Evolutionary conservation across 2,329 filamentous ascomycete species (phyloP).

Genomic region (Curvularia eragrostidis): DNA sequence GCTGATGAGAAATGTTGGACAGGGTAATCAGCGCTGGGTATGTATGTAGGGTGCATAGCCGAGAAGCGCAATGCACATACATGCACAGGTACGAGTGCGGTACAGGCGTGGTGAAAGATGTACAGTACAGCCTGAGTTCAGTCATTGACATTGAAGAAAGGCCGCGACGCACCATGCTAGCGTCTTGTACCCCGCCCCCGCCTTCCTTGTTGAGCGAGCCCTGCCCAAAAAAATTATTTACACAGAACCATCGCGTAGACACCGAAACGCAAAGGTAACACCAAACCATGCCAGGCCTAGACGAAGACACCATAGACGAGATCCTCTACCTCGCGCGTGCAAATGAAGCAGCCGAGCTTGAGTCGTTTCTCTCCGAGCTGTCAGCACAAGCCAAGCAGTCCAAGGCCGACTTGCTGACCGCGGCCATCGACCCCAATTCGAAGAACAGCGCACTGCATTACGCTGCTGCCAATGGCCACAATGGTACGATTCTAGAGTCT

Average conservation of each 20-base stretch:
- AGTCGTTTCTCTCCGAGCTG: conserved; percentile 64
- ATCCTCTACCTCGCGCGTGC: conserved; percentile 84
- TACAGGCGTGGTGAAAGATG: background rate
- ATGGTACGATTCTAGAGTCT: conserved; percentile 60
- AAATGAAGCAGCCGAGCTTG: conserved; percentile 76
- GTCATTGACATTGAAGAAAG: background rate
- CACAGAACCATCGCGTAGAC: conserved; percentile 3
- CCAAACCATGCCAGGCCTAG: conserved; percentile 35
- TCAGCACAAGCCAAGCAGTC: conserved; percentile 66
- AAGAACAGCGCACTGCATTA: conserved; percentile 87
- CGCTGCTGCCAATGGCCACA: conserved; percentile 87
- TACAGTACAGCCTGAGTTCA: conserved; percentile 8
- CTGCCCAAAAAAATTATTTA: conserved; percentile 24
- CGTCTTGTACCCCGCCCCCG: conserved; percentile 24
- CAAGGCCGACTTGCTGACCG: conserved; percentile 68
- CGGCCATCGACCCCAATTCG: conserved; percentile 75
- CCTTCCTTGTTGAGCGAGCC: conserved; percentile 19
- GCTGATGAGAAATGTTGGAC: conserved; percentile 15
- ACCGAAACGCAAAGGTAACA: conserved; percentile 7
- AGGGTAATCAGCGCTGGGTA: conserved; percentile 8
- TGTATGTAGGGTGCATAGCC: conserved; percentile 9
- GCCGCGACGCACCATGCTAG: conserved; percentile 14
- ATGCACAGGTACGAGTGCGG: conserved; percentile 12
- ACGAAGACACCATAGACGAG: conserved; percentile 85
- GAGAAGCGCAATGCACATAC: conserved; percentile 7